Percentiles rank a stretch among this genome's conserved stretches.
These are phyloP conservation scores for Boletus insuetus DNA, from an alignment of 768 basidiomycete species.

Conservation along the genomic window DNA sequence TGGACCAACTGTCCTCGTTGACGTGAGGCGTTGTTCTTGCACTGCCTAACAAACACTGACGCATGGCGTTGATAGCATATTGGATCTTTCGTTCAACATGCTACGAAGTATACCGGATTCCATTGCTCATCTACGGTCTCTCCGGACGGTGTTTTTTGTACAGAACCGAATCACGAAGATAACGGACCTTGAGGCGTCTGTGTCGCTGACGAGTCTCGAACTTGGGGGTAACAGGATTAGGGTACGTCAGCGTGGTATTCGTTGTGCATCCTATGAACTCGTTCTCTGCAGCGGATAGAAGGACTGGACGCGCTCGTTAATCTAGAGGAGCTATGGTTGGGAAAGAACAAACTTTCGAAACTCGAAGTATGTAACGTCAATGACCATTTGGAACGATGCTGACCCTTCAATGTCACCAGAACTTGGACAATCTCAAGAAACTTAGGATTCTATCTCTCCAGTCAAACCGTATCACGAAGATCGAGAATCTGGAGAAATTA, in stretches of 20 bases:
- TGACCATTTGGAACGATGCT: background rate
- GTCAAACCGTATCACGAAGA: conserved; percentile 87
- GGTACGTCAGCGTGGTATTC: conserved; percentile 41
- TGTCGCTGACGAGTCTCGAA: conserved; percentile 77
- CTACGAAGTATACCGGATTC: conserved; percentile 67
- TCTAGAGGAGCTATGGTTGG: conserved; percentile 92
- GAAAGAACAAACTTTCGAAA: conserved; percentile 94
- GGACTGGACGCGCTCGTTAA: conserved; percentile 75
- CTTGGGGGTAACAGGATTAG: conserved; percentile 91
- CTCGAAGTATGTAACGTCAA: conserved; percentile 57
- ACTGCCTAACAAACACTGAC: background rate
- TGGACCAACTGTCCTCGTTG: conserved; percentile 56
- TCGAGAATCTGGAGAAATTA: conserved; percentile 78
- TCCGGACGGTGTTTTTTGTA: conserved; percentile 87
- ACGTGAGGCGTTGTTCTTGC: conserved; percentile 39
- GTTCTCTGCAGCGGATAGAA: conserved; percentile 71
- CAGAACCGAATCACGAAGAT: conserved; percentile 93
- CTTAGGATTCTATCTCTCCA: conserved; percentile 87
- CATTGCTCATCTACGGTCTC: conserved; percentile 52
- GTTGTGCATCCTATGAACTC: background rate
- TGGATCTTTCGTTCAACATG: conserved; percentile 96
- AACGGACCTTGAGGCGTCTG: conserved; percentile 54
- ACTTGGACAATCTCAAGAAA: conserved; percentile 63
- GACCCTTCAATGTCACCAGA: conserved; percentile 40
- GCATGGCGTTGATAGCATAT: conserved; percentile 43